Base-by-base conservation (phyloP, 768 basidiomycete species). In the Hortiboletus campestris region DNA sequence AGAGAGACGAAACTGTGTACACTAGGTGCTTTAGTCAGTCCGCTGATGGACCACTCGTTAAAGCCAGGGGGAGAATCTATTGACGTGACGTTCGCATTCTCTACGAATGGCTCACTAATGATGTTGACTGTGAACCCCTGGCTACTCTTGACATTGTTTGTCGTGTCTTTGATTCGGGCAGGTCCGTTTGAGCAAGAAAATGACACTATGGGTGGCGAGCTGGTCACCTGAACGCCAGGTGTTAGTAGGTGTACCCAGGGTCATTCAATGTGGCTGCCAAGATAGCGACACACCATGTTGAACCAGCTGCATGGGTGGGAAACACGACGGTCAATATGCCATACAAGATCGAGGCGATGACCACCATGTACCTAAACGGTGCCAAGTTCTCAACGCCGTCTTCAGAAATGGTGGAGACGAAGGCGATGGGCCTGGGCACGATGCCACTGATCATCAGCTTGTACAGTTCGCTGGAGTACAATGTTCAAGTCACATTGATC, bases 51-150 rank as follows among this genome's bases (percentile, higher is more conserved):
- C 78, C 78, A 79, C 54, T 79, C 78, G 56, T 69, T 62, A n/a
- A 76, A 67, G 1, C 60, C 60, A 1, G 62, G 51, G 4, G 78
- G 62, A 25, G 25, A 25, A 29, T 80, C 74, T 16, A 78, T 60
- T 12, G 74, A 52, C 1, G 72, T 65, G 19, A 62, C 62, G 56
- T 78, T 76, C 0, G 78, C 78, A 8, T 70, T 64, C 50, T 79
- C 70, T 2, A 74, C 35, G 42, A 72, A 79, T 2, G 77, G 72
- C 59, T 83, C 82, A 39, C 80, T 81, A 63, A 85, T 84, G 63
- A 82, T 81, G 59, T 80, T 81, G 28, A 82, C 77, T 6, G 77
- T 78, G 65, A 84, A 85, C 29, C 76, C 66, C 4, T 25, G 25
- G 25, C 44, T 76, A 1, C 67, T 69, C 60, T 68, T 71, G 60